phyloP scores from a whole-genome alignment of 805 yeast genomes.

The Saccharomycopsis olivae region DNA sequence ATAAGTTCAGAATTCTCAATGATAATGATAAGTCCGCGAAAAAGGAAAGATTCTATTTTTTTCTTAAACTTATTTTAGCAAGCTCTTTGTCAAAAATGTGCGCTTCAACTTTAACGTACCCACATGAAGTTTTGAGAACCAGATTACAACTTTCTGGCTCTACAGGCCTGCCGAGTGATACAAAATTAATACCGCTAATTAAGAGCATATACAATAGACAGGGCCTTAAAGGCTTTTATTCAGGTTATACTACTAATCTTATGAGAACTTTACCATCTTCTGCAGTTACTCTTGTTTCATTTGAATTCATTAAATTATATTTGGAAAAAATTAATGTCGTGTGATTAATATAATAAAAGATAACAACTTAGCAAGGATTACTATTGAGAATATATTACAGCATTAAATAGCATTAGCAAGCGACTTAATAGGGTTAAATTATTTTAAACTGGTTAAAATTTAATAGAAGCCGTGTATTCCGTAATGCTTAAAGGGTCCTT shows the following conservation, averaged over 20 bases:
- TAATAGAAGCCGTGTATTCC: too few species aligned
- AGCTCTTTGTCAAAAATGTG: slow-evolving; percentile 77
- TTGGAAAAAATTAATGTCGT: slow-evolving; percentile 23
- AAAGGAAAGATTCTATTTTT: slow-evolving; percentile 20
- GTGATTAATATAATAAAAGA: background rate
- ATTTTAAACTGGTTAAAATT: too few species aligned
- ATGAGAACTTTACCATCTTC: slow-evolving; percentile 90
- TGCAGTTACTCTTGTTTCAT: slow-evolving; percentile 90
- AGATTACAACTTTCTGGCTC: slow-evolving; percentile 57
- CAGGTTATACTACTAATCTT: slow-evolving; percentile 80
- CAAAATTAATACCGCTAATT: slow-evolving; percentile 18
- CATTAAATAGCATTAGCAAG: too few species aligned
- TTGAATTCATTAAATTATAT: slow-evolving; percentile 64
- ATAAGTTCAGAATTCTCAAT: slow-evolving; percentile 18
- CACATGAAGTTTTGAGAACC: slow-evolving; percentile 91
- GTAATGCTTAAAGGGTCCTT: too few species aligned
- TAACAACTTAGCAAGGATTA: too few species aligned
- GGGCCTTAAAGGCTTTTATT: slow-evolving; percentile 75
- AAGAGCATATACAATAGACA: slow-evolving; percentile 44
- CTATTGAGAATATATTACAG: too few species aligned
- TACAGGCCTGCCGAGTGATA: slow-evolving; percentile 20
- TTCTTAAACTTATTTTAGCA: slow-evolving; percentile 45
- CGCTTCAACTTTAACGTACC: slow-evolving; percentile 84
- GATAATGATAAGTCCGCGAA: slow-evolving; percentile 19
- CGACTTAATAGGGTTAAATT: too few species aligned